These are phyloP conservation scores for Tolypocladium amazonense DNA, from an alignment of 2,329 filamentous ascomycete species.

Conservation along the genomic window DNA sequence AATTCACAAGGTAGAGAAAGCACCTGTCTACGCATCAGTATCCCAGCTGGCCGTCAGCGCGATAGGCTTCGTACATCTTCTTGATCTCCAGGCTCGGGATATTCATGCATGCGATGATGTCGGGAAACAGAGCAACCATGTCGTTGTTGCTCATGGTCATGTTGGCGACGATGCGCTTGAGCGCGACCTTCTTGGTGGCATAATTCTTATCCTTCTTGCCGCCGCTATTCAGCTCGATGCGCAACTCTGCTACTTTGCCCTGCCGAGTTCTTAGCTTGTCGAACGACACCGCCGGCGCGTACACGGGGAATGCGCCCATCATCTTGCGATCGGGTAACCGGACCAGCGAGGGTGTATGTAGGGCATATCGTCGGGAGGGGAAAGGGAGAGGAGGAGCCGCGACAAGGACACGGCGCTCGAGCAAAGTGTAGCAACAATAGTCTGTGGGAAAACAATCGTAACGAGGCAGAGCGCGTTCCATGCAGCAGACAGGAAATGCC, in stretches of 20 bases:
- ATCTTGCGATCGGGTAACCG: constrained; percentile 1
- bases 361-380: not conserved
- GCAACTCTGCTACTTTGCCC: constrained; percentile 98
- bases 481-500: not conserved
- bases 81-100: constrained; percentile 95
- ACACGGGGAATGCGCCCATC: constrained; percentile 41
- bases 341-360: not conserved
- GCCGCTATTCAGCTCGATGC: constrained; percentile 84
- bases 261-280: constrained; percentile 51
- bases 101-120: constrained; percentile 92
- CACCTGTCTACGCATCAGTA: constrained; percentile 51
- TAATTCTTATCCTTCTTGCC: constrained; percentile 98
- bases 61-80: constrained; percentile 64
- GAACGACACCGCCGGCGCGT: constrained; percentile 33
- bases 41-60: constrained; percentile 13
- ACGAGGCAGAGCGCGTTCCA: not conserved
- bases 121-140: constrained; percentile 94
- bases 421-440: not conserved
- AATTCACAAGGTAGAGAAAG: constrained; percentile 95
- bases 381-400: not conserved
- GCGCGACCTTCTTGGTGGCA: constrained; percentile 86
- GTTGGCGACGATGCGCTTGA: constrained; percentile 99
- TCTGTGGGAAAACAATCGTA: not conserved
- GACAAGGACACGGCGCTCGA: not conserved
- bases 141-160: constrained; percentile 99